Base-by-base conservation (phyloP, 768 basidiomycete species). In the Pulveroboletus sp. region DNA sequence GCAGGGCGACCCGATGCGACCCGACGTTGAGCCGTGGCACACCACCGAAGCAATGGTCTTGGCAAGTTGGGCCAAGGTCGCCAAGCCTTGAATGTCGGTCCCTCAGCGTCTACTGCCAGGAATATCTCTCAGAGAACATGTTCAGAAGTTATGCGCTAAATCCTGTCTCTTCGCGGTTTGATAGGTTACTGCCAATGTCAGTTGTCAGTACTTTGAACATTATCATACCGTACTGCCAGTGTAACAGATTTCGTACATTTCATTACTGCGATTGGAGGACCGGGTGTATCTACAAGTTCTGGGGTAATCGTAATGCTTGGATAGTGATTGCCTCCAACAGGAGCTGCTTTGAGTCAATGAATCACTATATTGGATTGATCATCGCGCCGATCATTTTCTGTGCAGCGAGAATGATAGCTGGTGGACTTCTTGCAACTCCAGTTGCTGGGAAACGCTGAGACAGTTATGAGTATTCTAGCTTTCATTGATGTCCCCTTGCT, bases 271-370 rank as follows among this genome's bases (percentile, higher is more conserved):
- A 17, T 35, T 10, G 43, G 39, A 29, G 43, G 52, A 16, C 24
- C 55, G 30, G 53, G 44, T 51, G 27, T 24, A 43, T 40, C 34
- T 32, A 13, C 22, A 20, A 7, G 20, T 38, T 19, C 24, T n/a
- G 24, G 26, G 24, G 38, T 5, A 45, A 29, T 29, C 11, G 13
- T 17, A 19, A 4, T 19, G 17, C 19, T n/a, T 16, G 29, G 29
- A 30, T 27, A 29, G 13, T 20, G 36, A 45, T 23, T 16, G 14
- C 17, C 19, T 31, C n/a, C 6, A 36, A 41, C 26, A 52, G 56
- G 53, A 19, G 23, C 38, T 31, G 41, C 45, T 27, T 38, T 46
- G 24, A 45, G 57, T 58, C 2, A 45, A 39, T 31, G 38, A 13
- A 40, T 36, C 26, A n/a, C 27, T 32, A 38, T 37, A 20, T 9